Evolutionary conservation across 257 asterid species (phyloP), one percentile per base, ranked within the genome.

Genomic region (Plantago elongata): DNA sequence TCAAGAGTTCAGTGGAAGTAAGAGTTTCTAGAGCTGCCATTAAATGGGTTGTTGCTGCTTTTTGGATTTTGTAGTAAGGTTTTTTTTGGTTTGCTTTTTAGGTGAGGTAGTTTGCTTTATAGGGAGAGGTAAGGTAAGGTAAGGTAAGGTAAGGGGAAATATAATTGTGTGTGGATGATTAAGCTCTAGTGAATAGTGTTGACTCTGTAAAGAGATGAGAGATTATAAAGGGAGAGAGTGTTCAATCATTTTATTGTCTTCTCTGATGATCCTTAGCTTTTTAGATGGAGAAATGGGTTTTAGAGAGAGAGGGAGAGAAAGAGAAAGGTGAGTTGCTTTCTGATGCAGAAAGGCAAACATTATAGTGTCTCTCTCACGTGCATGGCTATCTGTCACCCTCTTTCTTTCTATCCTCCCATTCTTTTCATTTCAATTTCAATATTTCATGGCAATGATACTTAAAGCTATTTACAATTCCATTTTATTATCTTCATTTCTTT

Each of bases 21-120:
- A 92, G 93, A 45, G 97, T 74, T 79, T 89, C 95, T 13, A 91
- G 72, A 68, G 98, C 93, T 95, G 83, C 42, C 9, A 49, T 30
- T 58, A 40, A 16, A 1, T 60, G 11, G n/a, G 3, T 64, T 47
- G 42, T 42, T 67, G 29, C 60, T 18, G 54, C 30, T 13, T 44
- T 11, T 27, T 17, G 40, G 45, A 9, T 22, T 22, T 22, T 22
- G 27, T 22, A 22, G 27, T 22, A 22, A 22, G 38, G 27, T 37
- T 30, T 1, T 46, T 13, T 42, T 16, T 62, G 45, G 59, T 58
- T 57, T 57, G 12, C 18, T 34, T 56, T 22, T 22, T 22, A 22
- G 27, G 27, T 22, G 27, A 22, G 27, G 27, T 22, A 2, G 27
- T 22, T 22, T 22, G 27, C 27, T 22, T 22, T 22, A 22, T 22